Conservation (phyloP, 139 green algal genomes). For the Coccomyxa sp. region DNA sequence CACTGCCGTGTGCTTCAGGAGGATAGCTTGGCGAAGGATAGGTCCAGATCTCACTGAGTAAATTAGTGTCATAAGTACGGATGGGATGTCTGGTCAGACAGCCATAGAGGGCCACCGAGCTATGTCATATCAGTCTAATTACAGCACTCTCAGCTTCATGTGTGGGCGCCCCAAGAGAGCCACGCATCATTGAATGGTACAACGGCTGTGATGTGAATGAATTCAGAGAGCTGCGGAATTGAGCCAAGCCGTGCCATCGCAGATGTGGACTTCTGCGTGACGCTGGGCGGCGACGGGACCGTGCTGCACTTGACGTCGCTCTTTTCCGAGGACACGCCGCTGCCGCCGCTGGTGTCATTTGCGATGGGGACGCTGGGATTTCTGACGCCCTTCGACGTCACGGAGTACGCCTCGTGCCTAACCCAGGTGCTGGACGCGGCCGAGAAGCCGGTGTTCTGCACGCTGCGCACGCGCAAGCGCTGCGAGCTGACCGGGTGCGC, state of each 20-base stretch:
- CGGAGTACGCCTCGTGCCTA: constrained; percentile 45
- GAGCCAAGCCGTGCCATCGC: background rate
- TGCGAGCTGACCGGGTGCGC: constrained; percentile 61
- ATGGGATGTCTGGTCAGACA: no score
- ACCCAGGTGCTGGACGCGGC: constrained; percentile 49
- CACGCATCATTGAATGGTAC: background rate
- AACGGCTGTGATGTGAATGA: background rate
- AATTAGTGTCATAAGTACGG: no score
- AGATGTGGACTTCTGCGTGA: constrained; percentile 79
- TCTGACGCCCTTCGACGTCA: constrained; percentile 82
- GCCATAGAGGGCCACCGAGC: no score
- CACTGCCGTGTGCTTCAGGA: no score
- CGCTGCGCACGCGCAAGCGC: constrained; percentile 72
- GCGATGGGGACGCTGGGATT: constrained; percentile 92
- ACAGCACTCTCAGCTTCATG: no score
- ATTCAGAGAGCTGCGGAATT: background rate
- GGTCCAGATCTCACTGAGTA: no score
- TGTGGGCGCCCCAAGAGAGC: no score
- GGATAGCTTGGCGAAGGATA: no score
- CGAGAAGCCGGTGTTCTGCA: constrained; percentile 75
- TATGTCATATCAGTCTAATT: no score
- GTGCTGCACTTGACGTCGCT: constrained; percentile 81
- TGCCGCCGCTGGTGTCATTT: constrained; percentile 84
- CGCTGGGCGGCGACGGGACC: constrained; percentile 62
- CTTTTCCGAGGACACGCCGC: constrained; percentile 58